phyloP scores from a whole-genome alignment of 1,284 basidiomycete species.

The Tilletiaria anomala region DNA sequence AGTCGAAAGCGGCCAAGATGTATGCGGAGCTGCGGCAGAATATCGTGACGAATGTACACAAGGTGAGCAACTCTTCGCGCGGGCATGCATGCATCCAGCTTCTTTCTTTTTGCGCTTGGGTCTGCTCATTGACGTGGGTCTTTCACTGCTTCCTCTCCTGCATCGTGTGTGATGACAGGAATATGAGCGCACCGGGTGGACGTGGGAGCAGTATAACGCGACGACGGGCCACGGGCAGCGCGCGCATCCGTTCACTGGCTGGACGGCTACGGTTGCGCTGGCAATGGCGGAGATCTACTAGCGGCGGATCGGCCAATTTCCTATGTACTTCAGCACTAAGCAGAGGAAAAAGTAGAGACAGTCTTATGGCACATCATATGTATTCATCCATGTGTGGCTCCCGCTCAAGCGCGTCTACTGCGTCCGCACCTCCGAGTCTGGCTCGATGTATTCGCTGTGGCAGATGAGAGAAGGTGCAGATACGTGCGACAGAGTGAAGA shows the following conservation, averaged over 20 bases:
- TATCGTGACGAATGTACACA: slow-evolving; percentile 68
- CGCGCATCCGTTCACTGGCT: slow-evolving; percentile 45
- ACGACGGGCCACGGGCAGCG: slow-evolving; percentile 64
- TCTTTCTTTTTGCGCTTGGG: neutral
- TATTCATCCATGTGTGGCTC: too few relatives aligned
- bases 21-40: slow-evolving; percentile 67
- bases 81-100: neutral
- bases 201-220: slow-evolving; percentile 91
- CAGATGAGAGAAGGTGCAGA: neutral
- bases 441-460: slow-evolving; percentile 29
- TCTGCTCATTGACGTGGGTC: slow-evolving; percentile 5
- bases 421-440: slow-evolving; percentile 20
- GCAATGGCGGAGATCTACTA: slow-evolving; percentile 35
- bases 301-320: too few relatives aligned
- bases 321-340: too few relatives aligned
- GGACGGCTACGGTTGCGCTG: slow-evolving; percentile 30
- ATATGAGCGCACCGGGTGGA: slow-evolving; percentile 76
- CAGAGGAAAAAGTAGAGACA: too few relatives aligned
- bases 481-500: neutral
- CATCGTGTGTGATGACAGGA: too few relatives aligned
- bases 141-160: too few relatives aligned
- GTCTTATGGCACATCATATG: too few relatives aligned
- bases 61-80: slow-evolving; percentile 44
- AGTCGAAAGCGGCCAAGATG: slow-evolving; percentile 56
- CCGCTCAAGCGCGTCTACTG: too few relatives aligned